Evolutionary conservation across 768 basidiomycete genomes (phyloP), one percentile per base, ranked within the genome.

Genomic region (Boletus vermiculosoides): DNA sequence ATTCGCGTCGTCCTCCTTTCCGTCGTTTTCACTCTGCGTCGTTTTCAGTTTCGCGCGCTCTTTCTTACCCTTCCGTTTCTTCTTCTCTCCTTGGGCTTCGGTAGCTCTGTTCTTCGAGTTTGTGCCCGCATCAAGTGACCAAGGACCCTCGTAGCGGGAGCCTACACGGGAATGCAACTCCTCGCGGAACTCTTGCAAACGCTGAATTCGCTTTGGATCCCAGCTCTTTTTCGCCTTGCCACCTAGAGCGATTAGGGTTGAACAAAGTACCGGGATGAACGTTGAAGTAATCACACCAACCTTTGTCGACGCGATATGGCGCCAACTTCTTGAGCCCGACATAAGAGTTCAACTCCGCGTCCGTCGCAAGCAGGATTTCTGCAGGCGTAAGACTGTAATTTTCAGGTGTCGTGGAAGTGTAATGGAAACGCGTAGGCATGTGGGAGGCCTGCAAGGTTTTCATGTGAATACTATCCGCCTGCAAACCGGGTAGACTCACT

Each of bases 401-500:
- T 57, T 87, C 79, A 0, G 84, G 66, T 42, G 84, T 72, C 34
- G 89, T 83, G 42, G 85, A 78, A n/a, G 83, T 78, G 69, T 99
- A 99, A 71, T 90, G 87, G 83, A 99, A 99, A 12, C 93, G 88
- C 0, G 94, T 98, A 2, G 94, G 88, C 66, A 94, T 76, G 68
- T 87, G 92, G 8, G 86, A 94, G 50, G 96, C 87, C 95, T 95
- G 66, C 23, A 61, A 16, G 50, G 10, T 34, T 57, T n/a, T 39
- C 16, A 31, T 46, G 41, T 56, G 12, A 62, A 48, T n/a, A 28
- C 22, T 45, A 15, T n/a, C 10, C 15, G 6, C 11, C 45, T 39
- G n/a, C 31, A 48, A 39, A 7, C 41, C 6, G 44, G 23, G 31
- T 4, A 44, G 30, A 78, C 87, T 65, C 58, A 94, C 95, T 78